Base-by-base conservation (phyloP, 768 basidiomycete genomes). In the Tylopilus balloui region DNA sequence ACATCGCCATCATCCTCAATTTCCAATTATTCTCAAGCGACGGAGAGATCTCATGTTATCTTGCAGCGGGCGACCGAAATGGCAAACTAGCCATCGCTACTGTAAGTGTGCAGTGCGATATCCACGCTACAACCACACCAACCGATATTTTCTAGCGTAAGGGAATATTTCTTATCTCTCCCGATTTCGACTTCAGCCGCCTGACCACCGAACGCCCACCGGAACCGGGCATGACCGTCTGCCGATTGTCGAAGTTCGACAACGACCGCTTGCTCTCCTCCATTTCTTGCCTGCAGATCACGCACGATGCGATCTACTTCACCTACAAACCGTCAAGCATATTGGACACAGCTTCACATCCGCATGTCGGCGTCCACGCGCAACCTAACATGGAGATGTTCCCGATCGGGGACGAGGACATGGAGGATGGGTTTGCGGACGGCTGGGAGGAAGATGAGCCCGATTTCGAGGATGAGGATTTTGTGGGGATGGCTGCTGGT, bases 211-310 rank as follows among this genome's bases (percentile, higher is more conserved):
- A 58, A 19, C 66, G 67, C 3, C 54, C 63, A 66, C 20, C 73
- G 58, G 55, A 58, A 69, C 57, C 58, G 64, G 48, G 59, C 55
- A 34, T 72, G 23, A 57, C 57, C 15, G 54, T 67, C 48, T 42
- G 34, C n/a, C 32, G 34, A 28, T 21, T 48, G 20, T 20, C 19
- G 41, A 42, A 29, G 32, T 48, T 48, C 14, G 47, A 71, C 15
- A 28, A 51, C 31, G 50, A 34, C 0, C 50, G 37, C 27, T 32
- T 52, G 20, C 55, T 63, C n/a, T 47, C 57, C 19, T 52, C 35
- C 29, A 58, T 80, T n/a, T 71, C 72, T 21, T 83, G 79, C 55
- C 69, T 82, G 19, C 79, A 81, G 58, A 71, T 81, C 67, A 77
- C 78, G 0, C 73, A 78, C 23, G 77, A 78, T 0, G 76, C 74